phyloP scores from a whole-genome alignment of 768 basidiomycete genomes.

The Crucibulum laeve region DNA sequence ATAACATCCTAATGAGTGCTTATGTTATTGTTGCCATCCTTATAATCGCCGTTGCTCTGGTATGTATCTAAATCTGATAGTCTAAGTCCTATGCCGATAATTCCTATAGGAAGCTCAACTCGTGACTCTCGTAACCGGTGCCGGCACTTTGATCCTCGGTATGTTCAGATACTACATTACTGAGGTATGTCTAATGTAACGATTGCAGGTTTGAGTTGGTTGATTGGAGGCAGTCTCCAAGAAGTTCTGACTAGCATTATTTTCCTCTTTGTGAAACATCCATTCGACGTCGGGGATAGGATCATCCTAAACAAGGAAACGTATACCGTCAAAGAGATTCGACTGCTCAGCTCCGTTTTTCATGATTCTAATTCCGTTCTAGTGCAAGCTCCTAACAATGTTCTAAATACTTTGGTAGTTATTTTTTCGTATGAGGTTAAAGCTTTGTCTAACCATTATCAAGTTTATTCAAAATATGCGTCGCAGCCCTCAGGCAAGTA shows the following conservation, averaged over 20 bases:
- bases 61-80: slow-evolving; percentile 25
- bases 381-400: slow-evolving; percentile 71
- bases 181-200: not conserved
- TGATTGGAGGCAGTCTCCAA: slow-evolving; percentile 76
- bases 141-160: slow-evolving; percentile 57
- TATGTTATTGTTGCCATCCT: slow-evolving; percentile 68
- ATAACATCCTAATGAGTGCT: slow-evolving; percentile 82
- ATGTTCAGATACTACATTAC: slow-evolving; percentile 10
- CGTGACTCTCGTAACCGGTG: slow-evolving; percentile 69
- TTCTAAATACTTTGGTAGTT: slow-evolving; percentile 51
- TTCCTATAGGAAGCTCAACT: slow-evolving; percentile 62
- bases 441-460: not conserved
- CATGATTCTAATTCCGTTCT: slow-evolving; percentile 52
- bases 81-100: not conserved
- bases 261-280: slow-evolving; percentile 87
- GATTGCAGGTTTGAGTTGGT: slow-evolving; percentile 72
- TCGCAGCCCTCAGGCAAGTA: slow-evolving; percentile 58
- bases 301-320: slow-evolving; percentile 46
- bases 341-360: slow-evolving; percentile 75
- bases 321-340: slow-evolving; percentile 87
- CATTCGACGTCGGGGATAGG: slow-evolving; percentile 79
- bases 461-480: slow-evolving; percentile 72
- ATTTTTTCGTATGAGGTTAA: not conserved
- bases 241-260: slow-evolving; percentile 85
- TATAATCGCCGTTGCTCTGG: slow-evolving; percentile 82